These are phyloP conservation scores for Nakazawaea ishiwadae DNA, from an alignment of 805 yeast genomes.

Conservation along the genomic window DNA sequence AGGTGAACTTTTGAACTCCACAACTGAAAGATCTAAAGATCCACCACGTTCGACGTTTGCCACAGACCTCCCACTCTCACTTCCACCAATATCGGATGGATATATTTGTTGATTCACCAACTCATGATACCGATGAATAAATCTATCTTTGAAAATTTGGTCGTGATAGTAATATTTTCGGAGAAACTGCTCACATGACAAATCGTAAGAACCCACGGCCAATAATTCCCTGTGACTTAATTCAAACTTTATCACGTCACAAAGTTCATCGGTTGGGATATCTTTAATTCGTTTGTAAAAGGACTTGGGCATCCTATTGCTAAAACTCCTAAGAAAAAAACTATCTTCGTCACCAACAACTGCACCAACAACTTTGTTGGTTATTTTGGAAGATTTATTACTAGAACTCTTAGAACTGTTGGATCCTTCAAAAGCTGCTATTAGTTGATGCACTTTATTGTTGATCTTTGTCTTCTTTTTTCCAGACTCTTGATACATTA, in stretches of 20 bases:
- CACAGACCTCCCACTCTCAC: not conserved
- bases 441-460: slow-evolving; percentile 5
- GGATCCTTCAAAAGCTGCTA: not conserved
- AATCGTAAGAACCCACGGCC: not conserved
- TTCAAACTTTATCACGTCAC: not conserved
- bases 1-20: too few relatives aligned
- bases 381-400: too few relatives aligned
- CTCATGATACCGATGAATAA: not conserved
- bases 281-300: not conserved
- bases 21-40: not conserved
- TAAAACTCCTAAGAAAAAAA: not conserved
- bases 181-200: not conserved
- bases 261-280: not conserved
- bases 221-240: not conserved
- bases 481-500: not conserved
- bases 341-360: not conserved
- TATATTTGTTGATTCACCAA: not conserved
- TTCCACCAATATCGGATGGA: not conserved
- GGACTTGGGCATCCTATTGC: not conserved
- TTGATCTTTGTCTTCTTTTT: not conserved
- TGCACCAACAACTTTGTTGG: too few relatives aligned
- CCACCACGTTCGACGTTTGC: not conserved
- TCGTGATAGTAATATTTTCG: not conserved
- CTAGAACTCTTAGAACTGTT: not conserved
- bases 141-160: not conserved